Evolutionary conservation across 225 moss, liverwort and hornwort species (phyloP).

Genomic region (Physcomitrellopsis africana): DNA sequence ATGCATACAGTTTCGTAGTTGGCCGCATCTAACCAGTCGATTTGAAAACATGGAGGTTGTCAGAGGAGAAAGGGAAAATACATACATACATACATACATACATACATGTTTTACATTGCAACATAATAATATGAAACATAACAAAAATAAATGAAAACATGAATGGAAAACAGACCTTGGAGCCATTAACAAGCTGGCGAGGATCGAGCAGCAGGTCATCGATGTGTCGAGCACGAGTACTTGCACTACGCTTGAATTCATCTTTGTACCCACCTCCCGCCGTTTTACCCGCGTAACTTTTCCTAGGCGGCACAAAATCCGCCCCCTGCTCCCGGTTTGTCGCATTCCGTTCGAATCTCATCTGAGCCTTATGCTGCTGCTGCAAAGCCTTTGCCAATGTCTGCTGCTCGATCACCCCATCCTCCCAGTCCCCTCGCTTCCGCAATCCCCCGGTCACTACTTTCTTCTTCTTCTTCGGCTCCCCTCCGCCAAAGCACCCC

Average conservation of each 20-base stretch:
- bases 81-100: no score
- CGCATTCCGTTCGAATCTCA: constrained; percentile 68
- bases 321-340: constrained; percentile 52
- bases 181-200: constrained; percentile 73
- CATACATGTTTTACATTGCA: no score
- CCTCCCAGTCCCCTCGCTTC: constrained; percentile 73
- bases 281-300: constrained; percentile 52
- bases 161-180: constrained; percentile 43
- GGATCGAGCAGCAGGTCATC: constrained; percentile 85
- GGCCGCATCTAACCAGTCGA: no score
- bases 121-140: neutral
- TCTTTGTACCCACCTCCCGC: constrained; percentile 40
- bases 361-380: constrained; percentile 94
- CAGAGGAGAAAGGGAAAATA: no score
- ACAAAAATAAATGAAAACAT: neutral
- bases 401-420: constrained; percentile 83
- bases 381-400: constrained; percentile 79
- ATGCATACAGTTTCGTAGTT: no score
- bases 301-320: constrained; percentile 36
- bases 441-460: constrained; percentile 41
- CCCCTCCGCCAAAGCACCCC: constrained; percentile 55
- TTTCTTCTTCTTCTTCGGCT: constrained; percentile 46
- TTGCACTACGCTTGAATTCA: constrained; percentile 76
- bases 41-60: no score
- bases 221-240: constrained; percentile 74